phyloP scores from a whole-genome alignment of 305 asterid species.

The Petunia hybrid region DNA sequence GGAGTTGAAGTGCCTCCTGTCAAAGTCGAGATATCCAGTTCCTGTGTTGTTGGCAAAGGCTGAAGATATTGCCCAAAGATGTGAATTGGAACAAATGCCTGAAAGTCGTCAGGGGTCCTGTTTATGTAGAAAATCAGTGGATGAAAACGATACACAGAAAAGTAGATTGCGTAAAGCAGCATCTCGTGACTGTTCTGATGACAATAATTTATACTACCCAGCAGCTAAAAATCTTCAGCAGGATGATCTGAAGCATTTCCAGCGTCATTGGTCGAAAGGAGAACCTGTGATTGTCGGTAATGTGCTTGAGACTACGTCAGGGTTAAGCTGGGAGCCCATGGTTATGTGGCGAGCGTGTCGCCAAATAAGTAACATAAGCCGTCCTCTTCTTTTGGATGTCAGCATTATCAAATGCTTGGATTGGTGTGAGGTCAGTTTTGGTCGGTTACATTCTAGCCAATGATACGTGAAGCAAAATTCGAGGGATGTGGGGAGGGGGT shows the following conservation, averaged over 20 bases:
- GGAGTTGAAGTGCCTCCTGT: neutral
- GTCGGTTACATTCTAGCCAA: no score
- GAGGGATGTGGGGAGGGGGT: no score
- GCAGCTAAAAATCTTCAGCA: conserved; percentile 49
- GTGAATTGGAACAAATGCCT: conserved; percentile 22
- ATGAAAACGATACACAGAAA: conserved; percentile 20
- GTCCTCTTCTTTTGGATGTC: conserved; percentile 41
- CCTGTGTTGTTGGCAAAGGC: conserved; percentile 45
- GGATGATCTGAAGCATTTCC: conserved; percentile 62
- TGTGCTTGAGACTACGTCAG: conserved; percentile 49
- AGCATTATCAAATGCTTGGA: conserved; percentile 60
- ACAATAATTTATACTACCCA: conserved; percentile 53
- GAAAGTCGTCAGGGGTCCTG: conserved; percentile 36
- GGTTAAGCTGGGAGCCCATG: conserved; percentile 82
- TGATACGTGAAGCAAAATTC: no score
- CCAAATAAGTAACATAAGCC: conserved; percentile 44
- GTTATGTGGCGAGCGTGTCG: conserved; percentile 78
- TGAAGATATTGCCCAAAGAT: conserved; percentile 33
- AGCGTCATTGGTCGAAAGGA: conserved; percentile 66
- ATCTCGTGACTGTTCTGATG: conserved; percentile 43
- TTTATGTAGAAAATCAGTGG: conserved; percentile 43
- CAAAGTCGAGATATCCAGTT: neutral
- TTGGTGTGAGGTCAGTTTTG: conserved; percentile 52
- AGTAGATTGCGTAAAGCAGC: conserved; percentile 46
- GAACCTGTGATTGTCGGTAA: conserved; percentile 61